These are phyloP conservation scores for Thuja plicata DNA, from an alignment of 83 land plant species.

Conservation along the genomic window DNA sequence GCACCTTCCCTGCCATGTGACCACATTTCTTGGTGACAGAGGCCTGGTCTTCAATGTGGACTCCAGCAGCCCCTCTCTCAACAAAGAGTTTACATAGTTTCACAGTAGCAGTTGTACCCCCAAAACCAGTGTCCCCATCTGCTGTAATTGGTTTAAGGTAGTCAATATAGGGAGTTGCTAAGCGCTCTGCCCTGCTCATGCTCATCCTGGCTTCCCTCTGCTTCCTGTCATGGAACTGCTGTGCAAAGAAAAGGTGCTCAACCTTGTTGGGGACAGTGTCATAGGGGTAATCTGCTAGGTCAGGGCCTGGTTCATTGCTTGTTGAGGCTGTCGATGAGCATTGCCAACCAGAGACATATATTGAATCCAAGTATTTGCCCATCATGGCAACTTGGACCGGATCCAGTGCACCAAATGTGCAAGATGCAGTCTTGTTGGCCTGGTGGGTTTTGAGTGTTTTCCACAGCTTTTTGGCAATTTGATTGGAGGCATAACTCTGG, in stretches of 20 bases:
- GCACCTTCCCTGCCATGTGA: constrained; percentile 96
- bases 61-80: constrained; percentile 94
- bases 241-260: constrained; percentile 89
- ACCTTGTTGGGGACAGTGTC: constrained; percentile 97
- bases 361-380: constrained; percentile 86
- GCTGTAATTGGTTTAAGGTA: constrained; percentile 85
- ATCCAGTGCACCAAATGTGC: constrained; percentile 91
- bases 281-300: constrained; percentile 94
- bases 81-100: constrained; percentile 94
- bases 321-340: constrained; percentile 92
- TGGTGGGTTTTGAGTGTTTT: constrained; percentile 77
- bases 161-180: constrained; percentile 70
- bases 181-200: constrained; percentile 58
- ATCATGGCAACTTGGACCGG: constrained; percentile 95
- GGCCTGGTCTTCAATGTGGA: constrained; percentile 92
- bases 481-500: constrained; percentile 70
- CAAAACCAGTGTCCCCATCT: constrained; percentile 92
- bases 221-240: constrained; percentile 87
- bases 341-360: constrained; percentile 98
- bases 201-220: constrained; percentile 78
- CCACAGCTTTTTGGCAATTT: constrained; percentile 91
- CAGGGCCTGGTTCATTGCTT: constrained; percentile 94
- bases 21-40: constrained; percentile 93
- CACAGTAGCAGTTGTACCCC: constrained; percentile 90
- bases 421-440: constrained; percentile 74